These are phyloP conservation scores for Tetrahymena elliotti DNA, from an alignment of 73 alveolate genomes.

Conservation along the genomic window DNA sequence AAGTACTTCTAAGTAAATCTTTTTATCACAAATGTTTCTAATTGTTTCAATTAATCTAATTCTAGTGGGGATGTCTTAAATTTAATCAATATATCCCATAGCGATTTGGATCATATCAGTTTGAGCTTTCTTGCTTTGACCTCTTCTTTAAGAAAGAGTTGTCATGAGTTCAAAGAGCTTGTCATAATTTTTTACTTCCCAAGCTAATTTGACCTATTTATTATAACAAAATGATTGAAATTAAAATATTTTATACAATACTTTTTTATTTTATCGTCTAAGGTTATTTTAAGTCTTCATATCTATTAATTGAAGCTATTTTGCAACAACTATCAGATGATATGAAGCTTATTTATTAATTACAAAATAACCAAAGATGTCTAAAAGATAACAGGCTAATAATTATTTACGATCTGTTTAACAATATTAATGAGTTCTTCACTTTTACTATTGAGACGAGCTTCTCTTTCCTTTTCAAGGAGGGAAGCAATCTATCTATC, in stretches of 20 bases:
- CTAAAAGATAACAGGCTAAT: neutral
- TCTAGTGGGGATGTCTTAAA: constrained; percentile 56
- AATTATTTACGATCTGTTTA: constrained; percentile 22
- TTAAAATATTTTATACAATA: neutral
- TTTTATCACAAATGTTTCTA: constrained; percentile 69
- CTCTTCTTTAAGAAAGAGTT: constrained; percentile 56
- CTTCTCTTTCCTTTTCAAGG: constrained; percentile 62
- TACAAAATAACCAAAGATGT: neutral
- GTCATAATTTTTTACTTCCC: constrained; percentile 44
- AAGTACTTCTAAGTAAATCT: constrained; percentile 64
- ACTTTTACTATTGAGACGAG: constrained; percentile 59
- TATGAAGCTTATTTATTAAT: neutral
- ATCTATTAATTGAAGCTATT: neutral
- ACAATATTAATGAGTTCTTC: constrained; percentile 50
- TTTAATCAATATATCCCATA: constrained; percentile 40
- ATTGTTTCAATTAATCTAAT: constrained; percentile 47
- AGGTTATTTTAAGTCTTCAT: too few species aligned
- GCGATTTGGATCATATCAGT: constrained; percentile 62
- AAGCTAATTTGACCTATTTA: constrained; percentile 47
- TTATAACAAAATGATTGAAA: neutral
- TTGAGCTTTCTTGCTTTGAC: constrained; percentile 71
- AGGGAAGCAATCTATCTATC: constrained; percentile 60
- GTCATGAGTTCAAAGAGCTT: constrained; percentile 53
- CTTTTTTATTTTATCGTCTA: neutral
- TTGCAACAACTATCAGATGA: neutral